Conservation (phyloP, 2,329 filamentous ascomycete genomes). For the Arthrocladium fulminans region DNA sequence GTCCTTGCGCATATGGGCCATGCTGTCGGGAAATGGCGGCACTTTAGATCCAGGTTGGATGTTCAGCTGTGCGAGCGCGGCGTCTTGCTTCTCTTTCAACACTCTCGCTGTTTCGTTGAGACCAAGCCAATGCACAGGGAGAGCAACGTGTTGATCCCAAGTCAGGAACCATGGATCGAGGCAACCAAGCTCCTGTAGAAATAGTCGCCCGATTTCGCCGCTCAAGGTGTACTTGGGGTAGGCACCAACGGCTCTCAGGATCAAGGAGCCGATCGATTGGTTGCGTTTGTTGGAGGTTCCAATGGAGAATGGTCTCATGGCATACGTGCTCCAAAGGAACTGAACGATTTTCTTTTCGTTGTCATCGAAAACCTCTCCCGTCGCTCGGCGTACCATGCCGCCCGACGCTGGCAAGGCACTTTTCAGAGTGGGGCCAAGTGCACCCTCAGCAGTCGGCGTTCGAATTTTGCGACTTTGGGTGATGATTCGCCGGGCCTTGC, state of each 20-base stretch:
- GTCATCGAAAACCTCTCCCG: conserved; percentile 37
- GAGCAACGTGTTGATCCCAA: background rate
- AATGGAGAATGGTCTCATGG: conserved; percentile 37
- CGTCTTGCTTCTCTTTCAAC: background rate
- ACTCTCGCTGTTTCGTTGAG: background rate
- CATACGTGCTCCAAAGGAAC: conserved; percentile 30
- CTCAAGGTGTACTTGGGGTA: conserved; percentile 40
- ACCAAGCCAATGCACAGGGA: background rate
- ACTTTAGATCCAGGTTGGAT: background rate
- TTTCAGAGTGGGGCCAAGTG: conserved; percentile 33
- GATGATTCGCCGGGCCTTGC: conserved; percentile 36
- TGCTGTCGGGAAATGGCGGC: conserved; percentile 35
- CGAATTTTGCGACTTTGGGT: conserved; percentile 33
- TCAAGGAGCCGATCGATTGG: conserved; percentile 39
- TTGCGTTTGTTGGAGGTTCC: conserved; percentile 25
- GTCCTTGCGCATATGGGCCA: conserved; percentile 49
- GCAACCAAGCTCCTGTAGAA: conserved; percentile 55
- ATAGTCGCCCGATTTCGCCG: conserved; percentile 36
- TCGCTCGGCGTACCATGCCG: conserved; percentile 12
- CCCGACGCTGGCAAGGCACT: conserved; percentile 24
- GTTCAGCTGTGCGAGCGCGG: background rate
- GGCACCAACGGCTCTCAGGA: conserved; percentile 48
- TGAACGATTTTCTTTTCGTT: conserved; percentile 46
- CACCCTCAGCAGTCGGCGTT: conserved; percentile 34
- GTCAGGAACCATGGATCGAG: conserved; percentile 44